Base-by-base conservation (phyloP, 2,329 filamentous ascomycete species). In the Fusarium camptoceras region DNA sequence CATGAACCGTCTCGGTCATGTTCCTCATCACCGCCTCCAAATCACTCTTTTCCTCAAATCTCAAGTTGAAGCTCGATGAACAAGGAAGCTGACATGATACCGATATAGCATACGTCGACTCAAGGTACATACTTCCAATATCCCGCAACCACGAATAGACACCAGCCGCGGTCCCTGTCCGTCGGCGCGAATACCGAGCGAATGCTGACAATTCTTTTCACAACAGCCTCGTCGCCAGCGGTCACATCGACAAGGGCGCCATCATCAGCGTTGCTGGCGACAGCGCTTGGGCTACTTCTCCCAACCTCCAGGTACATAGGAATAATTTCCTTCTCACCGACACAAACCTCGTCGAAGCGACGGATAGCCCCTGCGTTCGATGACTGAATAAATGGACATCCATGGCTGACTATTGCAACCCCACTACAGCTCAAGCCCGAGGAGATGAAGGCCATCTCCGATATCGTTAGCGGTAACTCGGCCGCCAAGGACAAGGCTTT, bases 201-300 rank as follows among this genome's bases (percentile, higher is more conserved):
- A 56, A 72, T 72, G 64, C 74, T 76, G 71, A 74, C 72, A 55
- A 73, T 63, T 54, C 24, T 44, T 28, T 24, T 68, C 56, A 55
- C 31, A 68, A 74, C 78, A 97, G 94, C 88, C 89, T 97, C 76
- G 88, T 97, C 78, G 91, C 87, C 83, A 90, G 87, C 76, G 90
- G 90, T 77, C 91, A 94, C 80, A 83, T 97, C 78, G 91, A 96
- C 84, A 91, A 94, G 84, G 94, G 88, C 76, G 92, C 92, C 78
- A 94, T 97, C 80, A 89, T 96, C 85, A 94, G 92, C 82, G 84
- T 83, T 71, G 92, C 92, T 74, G 93, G 94, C 76, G 92, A 92
- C 82, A 94, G 91, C 79, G 86, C 89, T 75, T 97, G 94, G 93
- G 94, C 94, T 66, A 80, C 85, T 43, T 90, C 89, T 28, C 24